A percentile compares a stretch with the other conserved stretches of the same genome.
Evolutionary conservation across 2,329 filamentous ascomycete species (phyloP).

Genomic region (Trematosphaeria pertusa): DNA sequence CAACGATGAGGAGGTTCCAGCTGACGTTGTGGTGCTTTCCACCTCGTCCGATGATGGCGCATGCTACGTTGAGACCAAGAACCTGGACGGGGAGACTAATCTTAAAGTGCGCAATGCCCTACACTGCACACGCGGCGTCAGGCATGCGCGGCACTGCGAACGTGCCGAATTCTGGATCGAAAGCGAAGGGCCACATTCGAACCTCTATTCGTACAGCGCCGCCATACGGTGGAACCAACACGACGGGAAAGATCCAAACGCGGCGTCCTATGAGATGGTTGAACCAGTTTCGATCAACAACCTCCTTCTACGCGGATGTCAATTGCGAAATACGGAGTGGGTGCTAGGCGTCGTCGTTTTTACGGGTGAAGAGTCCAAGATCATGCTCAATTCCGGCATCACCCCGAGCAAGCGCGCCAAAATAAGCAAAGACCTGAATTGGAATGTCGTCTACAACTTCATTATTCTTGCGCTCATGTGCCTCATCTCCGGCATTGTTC

Average conservation of each 20-base stretch:
- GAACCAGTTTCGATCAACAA: constrained; percentile 97
- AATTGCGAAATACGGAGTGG: constrained; percentile 95
- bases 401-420: constrained; percentile 93
- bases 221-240: constrained; percentile 86
- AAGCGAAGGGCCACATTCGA: constrained; percentile 89
- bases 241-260: constrained; percentile 67
- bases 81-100: constrained; percentile 96
- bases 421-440: constrained; percentile 92
- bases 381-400: constrained; percentile 97
- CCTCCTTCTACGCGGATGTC: constrained; percentile 89
- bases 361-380: constrained; percentile 96
- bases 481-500: constrained; percentile 80
- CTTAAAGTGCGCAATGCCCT: constrained; percentile 92
- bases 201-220: constrained; percentile 93
- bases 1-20: constrained; percentile 93
- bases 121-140: constrained; percentile 80
- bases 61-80: constrained; percentile 98
- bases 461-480: constrained; percentile 89
- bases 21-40: constrained; percentile 88
- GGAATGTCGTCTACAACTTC: constrained; percentile 98
- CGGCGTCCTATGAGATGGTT: constrained; percentile 76
- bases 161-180: constrained; percentile 85
- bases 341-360: constrained; percentile 90
- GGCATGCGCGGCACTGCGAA: constrained; percentile 92
- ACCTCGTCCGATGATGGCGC: constrained; percentile 93